Conservation (phyloP, 257 asterid species). For the Gentiana dahurica region DNA sequence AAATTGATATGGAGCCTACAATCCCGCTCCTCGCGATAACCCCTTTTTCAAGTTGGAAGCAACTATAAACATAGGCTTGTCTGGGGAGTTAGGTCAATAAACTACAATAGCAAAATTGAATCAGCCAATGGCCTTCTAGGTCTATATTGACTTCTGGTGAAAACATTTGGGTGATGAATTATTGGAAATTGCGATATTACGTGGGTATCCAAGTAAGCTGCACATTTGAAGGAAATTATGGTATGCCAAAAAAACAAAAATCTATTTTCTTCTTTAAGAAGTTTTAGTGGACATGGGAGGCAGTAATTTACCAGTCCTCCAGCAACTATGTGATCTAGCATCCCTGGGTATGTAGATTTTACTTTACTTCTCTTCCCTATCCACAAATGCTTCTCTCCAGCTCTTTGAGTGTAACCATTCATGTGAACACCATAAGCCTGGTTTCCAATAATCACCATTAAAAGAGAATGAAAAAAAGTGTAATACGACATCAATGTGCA, state of each 20-base stretch:
- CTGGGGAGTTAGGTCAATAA: neutral
- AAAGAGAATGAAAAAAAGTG: constrained; percentile 1
- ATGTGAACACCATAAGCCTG: constrained; percentile 91
- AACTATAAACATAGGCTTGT: neutral
- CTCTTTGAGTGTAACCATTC: constrained; percentile 79
- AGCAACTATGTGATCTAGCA: constrained; percentile 90
- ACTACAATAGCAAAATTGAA: neutral
- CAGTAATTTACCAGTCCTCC: constrained; percentile 70
- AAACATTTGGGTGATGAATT: neutral
- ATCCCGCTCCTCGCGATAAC: too few relatives aligned
- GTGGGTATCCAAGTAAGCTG: too few relatives aligned
- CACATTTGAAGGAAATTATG: neutral
- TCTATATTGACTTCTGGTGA: neutral
- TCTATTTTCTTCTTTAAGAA: neutral
- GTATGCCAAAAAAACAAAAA: neutral
- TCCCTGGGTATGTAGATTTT: constrained; percentile 80
- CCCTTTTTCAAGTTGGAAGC: constrained; percentile 5
- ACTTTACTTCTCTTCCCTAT: constrained; percentile 76
- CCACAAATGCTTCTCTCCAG: constrained; percentile 57
- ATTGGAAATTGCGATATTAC: too few relatives aligned
- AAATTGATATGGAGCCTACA: too few relatives aligned
- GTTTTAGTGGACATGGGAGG: neutral
- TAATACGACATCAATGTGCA: too few relatives aligned
- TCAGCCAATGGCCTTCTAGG: neutral
- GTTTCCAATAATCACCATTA: constrained; percentile 7